A percentile compares a stretch with the other conserved stretches of the same genome.
These are phyloP conservation scores for Morella rubra DNA, from an alignment of 306 rosid genomes.

Conservation along the genomic window DNA sequence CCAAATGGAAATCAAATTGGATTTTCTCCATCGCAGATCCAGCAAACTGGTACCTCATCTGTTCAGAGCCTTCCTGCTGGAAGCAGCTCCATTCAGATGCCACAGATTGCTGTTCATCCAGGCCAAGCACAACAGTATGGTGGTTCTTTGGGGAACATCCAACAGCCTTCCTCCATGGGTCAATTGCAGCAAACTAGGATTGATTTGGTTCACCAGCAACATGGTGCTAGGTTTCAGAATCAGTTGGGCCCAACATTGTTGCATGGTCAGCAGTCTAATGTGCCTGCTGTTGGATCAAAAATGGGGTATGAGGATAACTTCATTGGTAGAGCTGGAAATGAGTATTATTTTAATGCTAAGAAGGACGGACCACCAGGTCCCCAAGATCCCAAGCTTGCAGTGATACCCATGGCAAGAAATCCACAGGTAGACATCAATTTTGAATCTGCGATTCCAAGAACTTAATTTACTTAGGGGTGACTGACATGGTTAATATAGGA, in stretches of 20 bases:
- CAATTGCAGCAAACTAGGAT: conserved; percentile 60
- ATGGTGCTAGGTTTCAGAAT: conserved; percentile 62
- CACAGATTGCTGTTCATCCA: conserved; percentile 53
- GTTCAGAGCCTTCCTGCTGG: conserved; percentile 56
- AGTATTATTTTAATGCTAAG: conserved; percentile 57
- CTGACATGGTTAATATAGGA: not conserved
- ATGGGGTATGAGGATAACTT: conserved; percentile 56
- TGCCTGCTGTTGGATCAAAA: conserved; percentile 52
- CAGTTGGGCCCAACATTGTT: conserved; percentile 64
- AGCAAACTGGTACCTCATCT: conserved; percentile 54
- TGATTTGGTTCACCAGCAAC: conserved; percentile 59
- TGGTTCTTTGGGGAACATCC: conserved; percentile 50
- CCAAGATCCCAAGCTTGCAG: conserved; percentile 74
- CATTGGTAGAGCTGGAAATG: conserved; percentile 63
- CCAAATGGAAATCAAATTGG: conserved; percentile 70
- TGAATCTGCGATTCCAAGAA: conserved; percentile 6
- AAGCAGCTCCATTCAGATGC: conserved; percentile 49
- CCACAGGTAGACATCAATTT: conserved; percentile 57
- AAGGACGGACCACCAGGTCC: conserved; percentile 59
- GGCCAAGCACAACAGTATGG: conserved; percentile 63
- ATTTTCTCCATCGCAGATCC: conserved; percentile 73
- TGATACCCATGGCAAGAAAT: conserved; percentile 60
- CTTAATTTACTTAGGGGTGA: not conserved
- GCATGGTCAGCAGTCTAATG: conserved; percentile 66
- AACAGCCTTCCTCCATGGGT: conserved; percentile 55